A percentile compares a stretch with the other conserved stretches of the same genome.
Evolutionary conservation across 129 eudicot species (phyloP).

Genomic region (Glebionis coronaria): DNA sequence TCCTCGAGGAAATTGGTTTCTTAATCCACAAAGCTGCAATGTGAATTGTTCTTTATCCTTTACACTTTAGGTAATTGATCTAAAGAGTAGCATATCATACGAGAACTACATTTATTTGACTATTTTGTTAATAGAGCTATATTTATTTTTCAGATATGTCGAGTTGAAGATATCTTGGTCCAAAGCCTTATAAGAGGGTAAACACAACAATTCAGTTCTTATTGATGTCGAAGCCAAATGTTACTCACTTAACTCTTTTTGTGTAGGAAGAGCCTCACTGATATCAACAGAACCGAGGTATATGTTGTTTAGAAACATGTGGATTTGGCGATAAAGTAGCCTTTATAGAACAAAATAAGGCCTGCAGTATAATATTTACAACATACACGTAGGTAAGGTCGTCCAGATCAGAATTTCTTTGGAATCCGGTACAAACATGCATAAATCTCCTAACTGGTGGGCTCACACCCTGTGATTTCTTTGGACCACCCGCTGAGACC

Average conservation of each 20-base stretch:
- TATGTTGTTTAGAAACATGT: conserved; percentile 41
- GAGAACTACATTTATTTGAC: not conserved
- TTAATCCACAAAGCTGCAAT: conserved; percentile 97
- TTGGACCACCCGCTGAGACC: too few relatives aligned
- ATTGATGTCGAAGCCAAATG: too few relatives aligned
- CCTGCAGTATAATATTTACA: too few relatives aligned
- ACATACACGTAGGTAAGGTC: too few relatives aligned
- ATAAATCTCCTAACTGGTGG: too few relatives aligned
- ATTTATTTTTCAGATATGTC: conserved; percentile 61
- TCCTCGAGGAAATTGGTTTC: too few relatives aligned
- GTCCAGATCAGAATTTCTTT: too few relatives aligned
- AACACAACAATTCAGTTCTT: too few relatives aligned
- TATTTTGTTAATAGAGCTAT: not conserved
- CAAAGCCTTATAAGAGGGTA: conserved; percentile 85
- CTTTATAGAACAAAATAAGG: conserved; percentile 43
- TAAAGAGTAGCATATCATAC: not conserved
- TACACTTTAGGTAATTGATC: conserved; percentile 75
- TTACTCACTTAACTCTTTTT: too few relatives aligned
- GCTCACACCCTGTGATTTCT: too few relatives aligned
- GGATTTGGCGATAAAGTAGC: conserved; percentile 49
- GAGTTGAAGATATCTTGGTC: conserved; percentile 96
- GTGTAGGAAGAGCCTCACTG: conserved; percentile 35
- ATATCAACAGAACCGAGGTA: conserved; percentile 38
- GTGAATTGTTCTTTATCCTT: conserved; percentile 90
- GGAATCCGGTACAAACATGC: too few relatives aligned